Conservation (phyloP, 2,329 filamentous ascomycete species). For the Talaromyces sp. region DNA sequence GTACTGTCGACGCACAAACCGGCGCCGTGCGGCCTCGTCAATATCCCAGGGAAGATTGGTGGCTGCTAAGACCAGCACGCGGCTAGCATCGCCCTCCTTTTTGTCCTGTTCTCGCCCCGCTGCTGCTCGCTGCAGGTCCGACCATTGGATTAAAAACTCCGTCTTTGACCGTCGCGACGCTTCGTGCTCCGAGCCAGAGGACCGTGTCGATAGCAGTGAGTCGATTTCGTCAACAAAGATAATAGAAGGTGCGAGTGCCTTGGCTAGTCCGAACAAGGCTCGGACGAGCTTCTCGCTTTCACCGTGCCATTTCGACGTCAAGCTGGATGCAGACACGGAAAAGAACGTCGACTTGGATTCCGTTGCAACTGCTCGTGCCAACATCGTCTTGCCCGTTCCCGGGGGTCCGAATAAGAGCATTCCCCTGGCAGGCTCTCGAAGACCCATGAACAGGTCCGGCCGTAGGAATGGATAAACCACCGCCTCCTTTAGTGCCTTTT, state of each 20-base stretch:
- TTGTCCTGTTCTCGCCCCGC: constrained; percentile 69
- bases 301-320: constrained; percentile 93
- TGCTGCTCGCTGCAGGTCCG: constrained; percentile 83
- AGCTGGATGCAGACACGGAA: constrained; percentile 87
- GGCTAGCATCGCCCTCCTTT: constrained; percentile 69
- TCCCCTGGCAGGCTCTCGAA: constrained; percentile 86
- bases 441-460: constrained; percentile 90
- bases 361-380: constrained; percentile 88
- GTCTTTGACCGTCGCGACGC: constrained; percentile 93
- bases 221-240: constrained; percentile 99
- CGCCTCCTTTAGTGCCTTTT: constrained; percentile 86
- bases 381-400: constrained; percentile 98
- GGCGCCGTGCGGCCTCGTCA: constrained; percentile 83
- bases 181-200: constrained; percentile 76
- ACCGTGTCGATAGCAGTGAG: constrained; percentile 78
- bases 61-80: constrained; percentile 87
- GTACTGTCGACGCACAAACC: constrained; percentile 91
- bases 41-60: constrained; percentile 98
- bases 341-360: constrained; percentile 95
- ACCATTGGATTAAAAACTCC: constrained; percentile 97
- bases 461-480: constrained; percentile 96
- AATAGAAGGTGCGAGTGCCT: constrained; percentile 83
- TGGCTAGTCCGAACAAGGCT: constrained; percentile 85
- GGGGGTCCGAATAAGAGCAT: constrained; percentile 96
- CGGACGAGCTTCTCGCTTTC: constrained; percentile 95